Conservation (phyloP, 2,329 filamentous ascomycete genomes). For the Chalara sp. region DNA sequence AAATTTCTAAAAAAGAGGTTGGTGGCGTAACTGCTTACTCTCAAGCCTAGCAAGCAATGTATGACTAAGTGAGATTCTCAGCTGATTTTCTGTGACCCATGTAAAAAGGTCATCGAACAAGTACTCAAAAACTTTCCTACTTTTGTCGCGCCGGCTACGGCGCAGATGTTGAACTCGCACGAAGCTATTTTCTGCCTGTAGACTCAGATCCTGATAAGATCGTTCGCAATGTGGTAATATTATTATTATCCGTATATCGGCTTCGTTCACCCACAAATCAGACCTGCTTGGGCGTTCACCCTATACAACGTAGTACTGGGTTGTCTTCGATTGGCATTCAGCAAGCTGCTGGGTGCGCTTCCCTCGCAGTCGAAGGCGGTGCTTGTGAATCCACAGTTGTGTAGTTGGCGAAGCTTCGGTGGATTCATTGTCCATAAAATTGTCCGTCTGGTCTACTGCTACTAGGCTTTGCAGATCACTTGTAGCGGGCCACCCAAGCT, state of each 20-base stretch:
- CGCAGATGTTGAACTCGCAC: slow-evolving; percentile 13
- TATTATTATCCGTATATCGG: slow-evolving; percentile 14
- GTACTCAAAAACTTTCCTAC: slow-evolving; percentile 17
- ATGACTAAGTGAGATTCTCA: slow-evolving; percentile 17
- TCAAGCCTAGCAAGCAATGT: background rate
- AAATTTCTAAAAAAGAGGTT: too few species aligned
- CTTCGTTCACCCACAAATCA: slow-evolving; percentile 16
- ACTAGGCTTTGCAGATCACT: slow-evolving; percentile 9
- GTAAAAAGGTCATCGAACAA: slow-evolving; percentile 6
- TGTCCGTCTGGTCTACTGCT: slow-evolving; percentile 6
- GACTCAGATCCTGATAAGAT: slow-evolving; percentile 2
- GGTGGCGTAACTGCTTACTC: too few species aligned
- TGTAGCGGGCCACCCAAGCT: slow-evolving; percentile 7
- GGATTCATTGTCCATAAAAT: slow-evolving; percentile 9
- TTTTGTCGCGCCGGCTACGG: slow-evolving; percentile 6
- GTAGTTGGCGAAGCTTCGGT: slow-evolving; percentile 9
- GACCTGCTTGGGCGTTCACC: slow-evolving; percentile 13
- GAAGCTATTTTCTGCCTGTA: too few species aligned
- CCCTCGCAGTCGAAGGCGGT: slow-evolving; percentile 10
- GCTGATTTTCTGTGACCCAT: slow-evolving; percentile 15
- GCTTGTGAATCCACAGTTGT: slow-evolving; percentile 3
- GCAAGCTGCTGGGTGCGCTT: slow-evolving; percentile 8
- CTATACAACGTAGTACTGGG: slow-evolving; percentile 14
- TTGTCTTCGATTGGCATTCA: slow-evolving; percentile 12
- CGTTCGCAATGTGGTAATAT: slow-evolving; percentile 10